Conservation (phyloP, 306 rosid genomes). For the Prunus armeniaca region DNA sequence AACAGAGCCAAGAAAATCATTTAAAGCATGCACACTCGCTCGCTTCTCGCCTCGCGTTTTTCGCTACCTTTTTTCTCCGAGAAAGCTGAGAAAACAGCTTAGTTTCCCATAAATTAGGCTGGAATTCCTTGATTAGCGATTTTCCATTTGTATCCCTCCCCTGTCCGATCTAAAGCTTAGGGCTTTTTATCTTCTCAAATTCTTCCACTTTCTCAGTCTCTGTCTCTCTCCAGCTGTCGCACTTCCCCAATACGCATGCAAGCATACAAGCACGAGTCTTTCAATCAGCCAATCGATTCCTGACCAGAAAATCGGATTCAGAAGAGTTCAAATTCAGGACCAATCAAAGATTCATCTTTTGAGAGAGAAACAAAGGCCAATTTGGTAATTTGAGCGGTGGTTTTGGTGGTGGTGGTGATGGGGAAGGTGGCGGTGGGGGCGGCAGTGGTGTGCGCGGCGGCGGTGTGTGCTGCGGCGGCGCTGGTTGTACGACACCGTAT, state of each 20-base stretch:
- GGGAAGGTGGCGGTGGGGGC: slow-evolving; percentile 65
- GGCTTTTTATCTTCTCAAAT: neutral
- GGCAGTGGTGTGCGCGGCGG: slow-evolving; percentile 68
- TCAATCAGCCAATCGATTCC: neutral
- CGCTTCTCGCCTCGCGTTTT: neutral
- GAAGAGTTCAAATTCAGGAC: neutral
- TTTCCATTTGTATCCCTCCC: slow-evolving; percentile 6
- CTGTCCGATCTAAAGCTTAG: slow-evolving; percentile 7
- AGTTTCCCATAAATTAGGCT: neutral
- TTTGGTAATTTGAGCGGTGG: neutral
- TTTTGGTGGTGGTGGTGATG: slow-evolving; percentile 37
- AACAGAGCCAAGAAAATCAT: slow-evolving; percentile 2
- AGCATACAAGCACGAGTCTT: neutral
- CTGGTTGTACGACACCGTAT: slow-evolving; percentile 54
- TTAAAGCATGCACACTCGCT: neutral
- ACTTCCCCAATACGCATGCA: neutral
- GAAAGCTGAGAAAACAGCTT: neutral
- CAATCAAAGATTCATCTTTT: neutral
- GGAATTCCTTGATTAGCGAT: neutral
- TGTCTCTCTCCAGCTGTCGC: neutral
- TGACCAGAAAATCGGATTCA: neutral
- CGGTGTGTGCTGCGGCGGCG: slow-evolving; percentile 78
- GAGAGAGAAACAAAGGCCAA: neutral
- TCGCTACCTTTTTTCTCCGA: neutral
- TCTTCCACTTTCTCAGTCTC: neutral